Evolutionary conservation across 163 green algal species (phyloP), one percentile per base, ranked within the genome.

Genomic region (Scenedesmus sp.): DNA sequence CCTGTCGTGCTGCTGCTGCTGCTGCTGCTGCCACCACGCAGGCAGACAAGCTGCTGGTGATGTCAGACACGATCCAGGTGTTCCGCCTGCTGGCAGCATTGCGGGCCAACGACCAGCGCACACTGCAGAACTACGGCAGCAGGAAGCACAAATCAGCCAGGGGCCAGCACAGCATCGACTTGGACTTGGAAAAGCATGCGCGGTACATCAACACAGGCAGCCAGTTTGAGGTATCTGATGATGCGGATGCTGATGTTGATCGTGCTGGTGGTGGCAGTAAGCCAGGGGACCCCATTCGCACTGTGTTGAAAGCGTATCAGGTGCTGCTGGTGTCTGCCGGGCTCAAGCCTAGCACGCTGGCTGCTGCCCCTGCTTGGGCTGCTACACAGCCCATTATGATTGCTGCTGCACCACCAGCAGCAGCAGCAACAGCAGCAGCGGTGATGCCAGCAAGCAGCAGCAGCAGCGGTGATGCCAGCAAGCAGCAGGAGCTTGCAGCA

Each of bases 11-110:
- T 83, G 74, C 34, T 54, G 34, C 46, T 84, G 77, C 46, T 60
- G 34, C 77, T 84, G 34, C 77, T 55, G 73, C 20, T 73, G 62
- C 12, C 12, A 73, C 62, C 62, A 73, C 62, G 85, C 76, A 91
- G 87, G 87, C 87, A 23, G 74, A 84, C 57, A 87, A 79, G 87
- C 87, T 91, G 74, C 67, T 87, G 34, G n/a, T n/a, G 0, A 91
- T 91, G 87, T 18, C 20, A 62, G 87, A 91, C 26, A 84, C 73
- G 2, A 20, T 66, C 18, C 46, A 84, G 34, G 66, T 84, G 85
- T 4, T 90, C 34, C 64, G 26, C 64, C 26, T 52, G 9, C 66
- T 90, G 5, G 85, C 85, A 66, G 26, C 83, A 13, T 20, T 8
- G 56, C 70, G 46, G 70, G 6, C 46, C 70, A 18, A 79, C 23